These are phyloP conservation scores for Paratinospora sagittata DNA, from an alignment of 164 flowering plant species.

Conservation along the genomic window DNA sequence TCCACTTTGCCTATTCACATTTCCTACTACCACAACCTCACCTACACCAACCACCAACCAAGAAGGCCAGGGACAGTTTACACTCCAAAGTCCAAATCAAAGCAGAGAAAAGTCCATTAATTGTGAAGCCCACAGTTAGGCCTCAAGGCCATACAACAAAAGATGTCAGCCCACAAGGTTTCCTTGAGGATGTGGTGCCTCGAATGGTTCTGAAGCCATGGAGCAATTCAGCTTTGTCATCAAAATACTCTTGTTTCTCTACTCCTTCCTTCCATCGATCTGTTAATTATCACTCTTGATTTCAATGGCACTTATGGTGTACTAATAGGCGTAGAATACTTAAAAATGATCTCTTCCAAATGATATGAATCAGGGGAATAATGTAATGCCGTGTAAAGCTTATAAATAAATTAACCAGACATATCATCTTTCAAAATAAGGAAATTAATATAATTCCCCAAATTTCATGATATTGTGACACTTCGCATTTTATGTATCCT, in stretches of 20 bases:
- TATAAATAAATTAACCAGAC: neutral
- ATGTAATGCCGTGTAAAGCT: neutral
- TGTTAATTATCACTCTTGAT: too few species aligned
- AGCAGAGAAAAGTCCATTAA: neutral
- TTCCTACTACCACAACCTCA: constrained; percentile 20
- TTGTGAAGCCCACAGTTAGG: neutral
- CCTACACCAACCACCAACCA: constrained; percentile 11
- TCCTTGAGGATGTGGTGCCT: constrained; percentile 91
- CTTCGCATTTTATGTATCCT: neutral
- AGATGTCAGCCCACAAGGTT: constrained; percentile 35
- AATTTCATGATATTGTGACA: neutral
- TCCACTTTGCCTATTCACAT: constrained; percentile 69
- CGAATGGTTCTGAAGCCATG: constrained; percentile 52
- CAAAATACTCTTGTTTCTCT: constrained; percentile 21
- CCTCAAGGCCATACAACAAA: constrained; percentile 8
- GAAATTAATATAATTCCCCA: neutral
- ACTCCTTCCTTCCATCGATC: too few species aligned
- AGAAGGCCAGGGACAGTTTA: constrained; percentile 21
- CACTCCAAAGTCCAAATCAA: constrained; percentile 2
- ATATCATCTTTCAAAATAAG: neutral
- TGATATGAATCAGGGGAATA: neutral
- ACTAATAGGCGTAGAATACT: neutral
- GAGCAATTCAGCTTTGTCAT: constrained; percentile 18
- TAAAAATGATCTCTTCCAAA: neutral
- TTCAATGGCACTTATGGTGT: neutral